A percentile compares a stretch with the other conserved stretches of the same genome.
phyloP scores from a whole-genome alignment of 768 basidiomycete species.

The Suillus lakei region DNA sequence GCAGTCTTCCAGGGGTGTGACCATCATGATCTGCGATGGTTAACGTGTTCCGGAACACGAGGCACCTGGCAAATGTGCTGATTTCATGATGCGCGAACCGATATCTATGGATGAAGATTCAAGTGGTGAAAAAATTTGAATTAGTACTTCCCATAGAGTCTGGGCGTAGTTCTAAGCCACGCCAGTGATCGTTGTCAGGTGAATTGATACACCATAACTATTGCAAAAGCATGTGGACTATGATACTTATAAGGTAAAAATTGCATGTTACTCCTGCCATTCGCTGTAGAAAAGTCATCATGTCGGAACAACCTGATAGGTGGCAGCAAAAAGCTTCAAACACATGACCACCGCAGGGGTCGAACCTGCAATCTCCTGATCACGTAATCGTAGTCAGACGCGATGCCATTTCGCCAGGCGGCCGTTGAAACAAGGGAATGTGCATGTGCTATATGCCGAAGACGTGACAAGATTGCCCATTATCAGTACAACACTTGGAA shows the following conservation, averaged over 20 bases:
- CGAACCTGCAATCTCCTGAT: slow-evolving; percentile 95
- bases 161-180: too few species aligned
- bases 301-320: too few species aligned
- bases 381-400: slow-evolving; percentile 72
- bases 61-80: background rate
- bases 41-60: background rate
- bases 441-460: background rate
- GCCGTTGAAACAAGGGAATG: slow-evolving; percentile 35
- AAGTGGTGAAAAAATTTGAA: background rate
- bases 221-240: too few species aligned
- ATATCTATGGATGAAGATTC: background rate
- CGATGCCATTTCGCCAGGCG: slow-evolving; percentile 88
- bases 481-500: background rate
- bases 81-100: background rate
- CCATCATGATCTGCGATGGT: background rate
- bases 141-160: too few species aligned
- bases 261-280: too few species aligned
- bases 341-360: slow-evolving; percentile 81
- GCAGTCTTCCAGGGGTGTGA: background rate
- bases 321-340: background rate
- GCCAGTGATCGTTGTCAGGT: too few species aligned
- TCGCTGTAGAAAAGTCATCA: too few species aligned
- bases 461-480: background rate
- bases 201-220: too few species aligned
- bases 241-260: too few species aligned